phyloP scores from a whole-genome alignment of 129 eudicot species.

The Flaveria brownii region DNA sequence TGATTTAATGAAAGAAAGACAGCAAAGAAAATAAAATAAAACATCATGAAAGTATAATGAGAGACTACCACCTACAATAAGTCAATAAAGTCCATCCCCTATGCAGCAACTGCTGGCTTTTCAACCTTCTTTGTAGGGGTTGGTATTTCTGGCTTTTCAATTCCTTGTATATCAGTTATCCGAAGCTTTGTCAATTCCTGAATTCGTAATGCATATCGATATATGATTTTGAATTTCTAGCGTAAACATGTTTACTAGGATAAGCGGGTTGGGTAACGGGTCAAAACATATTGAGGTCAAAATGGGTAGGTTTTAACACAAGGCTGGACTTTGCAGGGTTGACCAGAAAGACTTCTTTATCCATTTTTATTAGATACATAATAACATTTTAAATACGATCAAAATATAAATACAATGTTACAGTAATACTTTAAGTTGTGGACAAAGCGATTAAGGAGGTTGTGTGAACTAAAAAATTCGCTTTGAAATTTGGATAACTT shows the following conservation, averaged over 20 bases:
- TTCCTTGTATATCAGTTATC: constrained; percentile 85
- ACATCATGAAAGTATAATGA: constrained; percentile 10
- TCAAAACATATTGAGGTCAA: not conserved
- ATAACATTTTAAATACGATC: not conserved
- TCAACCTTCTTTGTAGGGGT: constrained; percentile 44
- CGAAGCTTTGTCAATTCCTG: constrained; percentile 86
- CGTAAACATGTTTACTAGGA: not conserved
- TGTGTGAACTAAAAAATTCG: not conserved
- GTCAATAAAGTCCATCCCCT: constrained; percentile 29
- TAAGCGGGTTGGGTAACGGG: not conserved
- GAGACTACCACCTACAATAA: constrained; percentile 28
- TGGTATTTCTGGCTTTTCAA: constrained; percentile 64
- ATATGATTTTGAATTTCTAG: not conserved
- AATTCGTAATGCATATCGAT: not conserved
- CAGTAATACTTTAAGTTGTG: too few relatives aligned
- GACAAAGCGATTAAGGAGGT: not conserved
- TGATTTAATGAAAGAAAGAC: constrained; percentile 7
- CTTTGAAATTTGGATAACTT: not conserved
- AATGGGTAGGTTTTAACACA: not conserved
- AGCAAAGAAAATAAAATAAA: constrained; percentile 7
- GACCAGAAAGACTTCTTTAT: not conserved
- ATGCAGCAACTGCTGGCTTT: constrained; percentile 65
- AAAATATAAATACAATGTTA: not conserved
- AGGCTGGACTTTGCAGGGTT: not conserved
- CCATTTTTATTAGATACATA: too few relatives aligned